These are phyloP conservation scores for Cyberlindnera euphorbiiphila DNA, from an alignment of 805 yeast species.

Conservation along the genomic window DNA sequence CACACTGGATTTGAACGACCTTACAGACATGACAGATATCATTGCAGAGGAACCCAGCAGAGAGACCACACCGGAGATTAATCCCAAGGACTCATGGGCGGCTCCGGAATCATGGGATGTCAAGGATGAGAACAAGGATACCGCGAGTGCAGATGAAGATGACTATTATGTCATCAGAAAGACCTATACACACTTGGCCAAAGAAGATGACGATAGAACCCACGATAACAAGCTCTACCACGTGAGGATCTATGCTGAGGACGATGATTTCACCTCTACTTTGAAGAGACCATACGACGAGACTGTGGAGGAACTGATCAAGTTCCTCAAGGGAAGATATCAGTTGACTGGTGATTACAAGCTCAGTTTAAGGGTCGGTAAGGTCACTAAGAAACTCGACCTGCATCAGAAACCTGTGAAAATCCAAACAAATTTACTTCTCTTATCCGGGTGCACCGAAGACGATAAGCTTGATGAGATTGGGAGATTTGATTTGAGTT, in stretches of 20 bases:
- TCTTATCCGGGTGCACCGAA: conserved; percentile 74
- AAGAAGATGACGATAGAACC: conserved; percentile 25
- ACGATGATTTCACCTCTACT: conserved; percentile 78
- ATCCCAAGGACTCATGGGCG: conserved; percentile 36
- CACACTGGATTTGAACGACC: conserved; percentile 33
- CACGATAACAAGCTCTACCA: conserved; percentile 32
- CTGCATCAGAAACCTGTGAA: conserved; percentile 71
- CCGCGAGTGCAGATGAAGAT: conserved; percentile 28
- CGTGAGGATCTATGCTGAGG: conserved; percentile 76
- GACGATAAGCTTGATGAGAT: conserved; percentile 73
- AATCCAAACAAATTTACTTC: conserved; percentile 68
- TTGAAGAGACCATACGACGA: conserved; percentile 76
- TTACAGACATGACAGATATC: conserved; percentile 50
- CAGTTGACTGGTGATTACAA: conserved; percentile 70
- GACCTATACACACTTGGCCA: conserved; percentile 29
- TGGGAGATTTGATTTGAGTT: conserved; percentile 82
- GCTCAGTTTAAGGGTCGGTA: conserved; percentile 71
- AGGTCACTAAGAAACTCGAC: conserved; percentile 67
- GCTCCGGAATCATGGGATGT: conserved; percentile 67
- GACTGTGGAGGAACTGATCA: conserved; percentile 69
- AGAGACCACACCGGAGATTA: conserved; percentile 8
- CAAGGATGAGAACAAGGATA: conserved; percentile 29
- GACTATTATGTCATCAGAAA: conserved; percentile 35
- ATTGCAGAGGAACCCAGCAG: conserved; percentile 23
- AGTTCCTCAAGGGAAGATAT: conserved; percentile 70